These are phyloP conservation scores for Xylariaceae sp. DNA, from an alignment of 2,329 filamentous ascomycete genomes.

Conservation along the genomic window DNA sequence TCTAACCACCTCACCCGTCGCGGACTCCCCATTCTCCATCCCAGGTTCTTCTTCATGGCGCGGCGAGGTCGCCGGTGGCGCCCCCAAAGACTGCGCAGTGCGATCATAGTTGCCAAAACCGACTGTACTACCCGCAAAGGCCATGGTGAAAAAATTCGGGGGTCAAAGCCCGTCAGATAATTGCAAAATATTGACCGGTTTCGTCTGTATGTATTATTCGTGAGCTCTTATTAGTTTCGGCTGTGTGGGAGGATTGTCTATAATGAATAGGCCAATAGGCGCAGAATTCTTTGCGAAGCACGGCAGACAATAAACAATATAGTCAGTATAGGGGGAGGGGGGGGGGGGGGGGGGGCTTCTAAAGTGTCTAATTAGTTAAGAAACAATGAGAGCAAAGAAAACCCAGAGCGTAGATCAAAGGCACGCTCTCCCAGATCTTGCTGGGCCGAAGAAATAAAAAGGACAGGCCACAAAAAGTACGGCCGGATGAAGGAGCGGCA, in stretches of 20 bases:
- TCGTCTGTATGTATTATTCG: background rate
- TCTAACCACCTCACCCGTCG: slow-evolving; percentile 19
- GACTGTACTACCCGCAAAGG: slow-evolving; percentile 41
- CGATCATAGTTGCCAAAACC: slow-evolving; percentile 53
- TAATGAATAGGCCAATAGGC: background rate
- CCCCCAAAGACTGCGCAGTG: slow-evolving; percentile 48
- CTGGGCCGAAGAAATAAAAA: background rate
- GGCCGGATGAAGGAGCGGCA: background rate
- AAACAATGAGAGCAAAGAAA: background rate
- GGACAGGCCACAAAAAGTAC: background rate
- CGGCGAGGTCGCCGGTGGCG: slow-evolving; percentile 37
- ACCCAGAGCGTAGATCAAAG: background rate
- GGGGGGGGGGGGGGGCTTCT: too few relatives aligned
- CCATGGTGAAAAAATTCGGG: slow-evolving; percentile 39
- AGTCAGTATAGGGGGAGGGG: too few relatives aligned
- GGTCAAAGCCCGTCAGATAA: slow-evolving; percentile 1
- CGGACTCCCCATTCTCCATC: slow-evolving; percentile 27
- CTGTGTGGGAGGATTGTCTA: background rate
- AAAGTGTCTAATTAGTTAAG: background rate
- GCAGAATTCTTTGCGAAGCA: background rate
- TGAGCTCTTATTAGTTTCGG: background rate
- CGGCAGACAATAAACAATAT: background rate
- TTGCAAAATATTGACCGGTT: background rate
- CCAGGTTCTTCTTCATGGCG: slow-evolving; percentile 29
- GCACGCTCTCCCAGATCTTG: background rate